Conservation (phyloP, 352 stramenopile genomes). For the Phytophthora melonis region DNA sequence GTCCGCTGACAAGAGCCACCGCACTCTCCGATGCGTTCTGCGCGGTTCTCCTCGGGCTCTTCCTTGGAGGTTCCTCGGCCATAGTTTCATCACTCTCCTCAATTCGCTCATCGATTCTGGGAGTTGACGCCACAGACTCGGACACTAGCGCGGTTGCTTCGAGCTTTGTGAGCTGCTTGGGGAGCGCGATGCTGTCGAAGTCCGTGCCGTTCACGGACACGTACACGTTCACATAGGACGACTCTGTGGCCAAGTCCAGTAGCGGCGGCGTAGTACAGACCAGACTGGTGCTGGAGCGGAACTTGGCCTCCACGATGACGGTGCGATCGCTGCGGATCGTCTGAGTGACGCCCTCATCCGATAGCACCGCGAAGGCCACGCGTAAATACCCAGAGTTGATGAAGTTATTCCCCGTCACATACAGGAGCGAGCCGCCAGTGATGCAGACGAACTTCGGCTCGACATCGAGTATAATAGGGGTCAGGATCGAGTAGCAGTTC, state of each 20-base stretch:
- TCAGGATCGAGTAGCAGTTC: constrained; percentile 47
- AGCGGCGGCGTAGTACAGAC: constrained; percentile 56
- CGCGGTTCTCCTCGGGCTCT: constrained; percentile 11
- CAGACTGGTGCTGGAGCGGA: constrained; percentile 53
- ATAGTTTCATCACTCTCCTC: constrained; percentile 24
- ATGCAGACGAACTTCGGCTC: constrained; percentile 58
- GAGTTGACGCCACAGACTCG: neutral
- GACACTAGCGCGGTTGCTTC: constrained; percentile 7
- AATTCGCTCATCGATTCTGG: constrained; percentile 19
- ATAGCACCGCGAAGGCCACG: constrained; percentile 56
- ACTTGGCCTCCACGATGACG: constrained; percentile 64
- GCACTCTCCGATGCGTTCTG: constrained; percentile 7
- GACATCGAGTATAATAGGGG: constrained; percentile 47
- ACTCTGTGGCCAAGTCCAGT: constrained; percentile 27
- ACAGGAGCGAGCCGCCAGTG: constrained; percentile 46
- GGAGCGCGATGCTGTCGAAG: constrained; percentile 71
- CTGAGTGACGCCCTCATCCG: constrained; percentile 11
- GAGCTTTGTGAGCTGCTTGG: constrained; percentile 37
- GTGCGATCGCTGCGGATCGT: constrained; percentile 13
- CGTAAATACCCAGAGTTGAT: constrained; percentile 48
- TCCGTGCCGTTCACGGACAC: constrained; percentile 66
- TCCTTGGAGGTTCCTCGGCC: constrained; percentile 3
- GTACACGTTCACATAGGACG: constrained; percentile 45
- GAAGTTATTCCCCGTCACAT: constrained; percentile 65
- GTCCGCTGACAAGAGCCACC: constrained; percentile 22